These are phyloP conservation scores for Cicer arietinum DNA, from an alignment of 306 rosid species.

Conservation along the genomic window DNA sequence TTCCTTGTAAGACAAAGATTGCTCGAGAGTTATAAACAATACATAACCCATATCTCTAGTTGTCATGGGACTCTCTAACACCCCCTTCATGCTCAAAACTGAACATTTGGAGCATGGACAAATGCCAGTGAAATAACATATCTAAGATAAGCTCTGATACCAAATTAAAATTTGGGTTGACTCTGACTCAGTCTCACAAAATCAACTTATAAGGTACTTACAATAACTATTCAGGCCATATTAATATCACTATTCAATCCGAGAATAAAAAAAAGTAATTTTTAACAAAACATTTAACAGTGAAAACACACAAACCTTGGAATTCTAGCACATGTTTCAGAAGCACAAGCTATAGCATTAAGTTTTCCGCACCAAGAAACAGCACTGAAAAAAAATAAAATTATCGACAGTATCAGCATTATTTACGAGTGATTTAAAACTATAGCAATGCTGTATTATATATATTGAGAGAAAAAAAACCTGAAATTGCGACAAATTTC, in stretches of 20 bases:
- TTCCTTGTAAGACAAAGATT: neutral
- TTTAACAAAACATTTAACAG: neutral
- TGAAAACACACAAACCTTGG: constrained; percentile 69
- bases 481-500: constrained; percentile 96
- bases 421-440: no score
- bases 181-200: neutral
- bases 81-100: neutral
- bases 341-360: constrained; percentile 96
- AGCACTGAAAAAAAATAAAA: constrained; percentile 57
- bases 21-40: neutral
- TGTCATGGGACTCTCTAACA: neutral
- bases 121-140: neutral
- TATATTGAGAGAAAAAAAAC: constrained; percentile 40
- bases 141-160: neutral
- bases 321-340: constrained; percentile 93
- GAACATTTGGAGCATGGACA: neutral
- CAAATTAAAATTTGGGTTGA: neutral
- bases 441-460: no score
- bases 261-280: neutral
- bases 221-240: neutral
- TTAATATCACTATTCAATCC: neutral
- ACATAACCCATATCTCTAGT: neutral
- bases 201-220: neutral
- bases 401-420: neutral
- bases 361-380: constrained; percentile 97